Evolutionary conservation across 208 protist genomes (phyloP).

Genomic region (Spongospora subterranea): DNA sequence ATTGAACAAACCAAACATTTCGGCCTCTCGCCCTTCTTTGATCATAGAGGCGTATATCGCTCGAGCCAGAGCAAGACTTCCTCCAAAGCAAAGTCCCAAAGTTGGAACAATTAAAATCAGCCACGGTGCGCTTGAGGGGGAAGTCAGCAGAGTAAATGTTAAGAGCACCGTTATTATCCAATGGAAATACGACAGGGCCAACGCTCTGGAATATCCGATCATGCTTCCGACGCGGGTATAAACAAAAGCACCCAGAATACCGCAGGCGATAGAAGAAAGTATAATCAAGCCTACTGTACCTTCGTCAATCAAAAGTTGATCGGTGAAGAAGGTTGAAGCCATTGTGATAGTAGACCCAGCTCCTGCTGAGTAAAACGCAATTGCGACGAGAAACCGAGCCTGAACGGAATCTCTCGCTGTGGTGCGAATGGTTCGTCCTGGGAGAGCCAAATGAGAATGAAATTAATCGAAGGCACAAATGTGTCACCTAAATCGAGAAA

Average conservation of each 20-base stretch:
- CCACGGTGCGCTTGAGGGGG: background rate
- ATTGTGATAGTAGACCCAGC: conserved; percentile 2
- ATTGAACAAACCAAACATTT: conserved; percentile 49
- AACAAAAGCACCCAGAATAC: background rate
- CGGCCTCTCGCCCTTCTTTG: background rate
- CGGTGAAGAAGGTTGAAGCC: conserved; percentile 37
- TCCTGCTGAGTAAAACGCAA: conserved; percentile 1
- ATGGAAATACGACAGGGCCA: conserved; percentile 24
- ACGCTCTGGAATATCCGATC: background rate
- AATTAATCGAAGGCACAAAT: background rate
- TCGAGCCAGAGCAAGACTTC: conserved; percentile 12
- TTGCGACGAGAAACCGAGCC: background rate
- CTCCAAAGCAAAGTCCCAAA: conserved; percentile 22
- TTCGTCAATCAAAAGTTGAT: background rate
- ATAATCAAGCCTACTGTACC: background rate
- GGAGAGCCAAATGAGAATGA: background rate
- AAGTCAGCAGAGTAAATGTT: background rate
- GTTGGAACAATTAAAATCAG: conserved; percentile 25
- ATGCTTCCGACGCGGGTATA: background rate
- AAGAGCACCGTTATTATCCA: conserved; percentile 34
- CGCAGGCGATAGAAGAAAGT: background rate
- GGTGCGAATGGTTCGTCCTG: background rate
- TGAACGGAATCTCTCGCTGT: background rate
- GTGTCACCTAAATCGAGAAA: conserved; percentile 15
- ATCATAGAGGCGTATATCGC: conserved; percentile 39